phyloP scores from a whole-genome alignment of 305 asterid species.

The Fraxinus platypoda region DNA sequence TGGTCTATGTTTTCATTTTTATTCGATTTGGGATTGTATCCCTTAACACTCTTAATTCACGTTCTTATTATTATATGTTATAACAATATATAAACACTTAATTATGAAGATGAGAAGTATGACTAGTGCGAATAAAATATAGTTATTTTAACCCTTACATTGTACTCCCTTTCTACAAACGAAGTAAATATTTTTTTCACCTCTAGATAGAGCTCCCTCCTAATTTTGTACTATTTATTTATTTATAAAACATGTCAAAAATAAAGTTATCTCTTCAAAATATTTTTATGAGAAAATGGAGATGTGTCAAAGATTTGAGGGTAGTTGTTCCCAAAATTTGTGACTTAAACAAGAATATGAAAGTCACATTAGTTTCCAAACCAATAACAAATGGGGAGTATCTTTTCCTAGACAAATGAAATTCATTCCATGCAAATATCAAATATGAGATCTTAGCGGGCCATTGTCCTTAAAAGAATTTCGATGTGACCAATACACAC shows the following conservation, averaged over 20 bases:
- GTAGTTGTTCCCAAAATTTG: background rate
- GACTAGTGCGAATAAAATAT: background rate
- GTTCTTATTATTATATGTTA: background rate
- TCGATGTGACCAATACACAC: conserved; percentile 18
- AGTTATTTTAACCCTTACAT: background rate
- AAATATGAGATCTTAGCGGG: conserved; percentile 36
- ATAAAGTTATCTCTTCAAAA: background rate
- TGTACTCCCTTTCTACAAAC: background rate
- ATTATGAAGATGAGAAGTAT: background rate
- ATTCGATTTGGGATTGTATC: too few species aligned
- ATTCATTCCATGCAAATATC: conserved; percentile 16
- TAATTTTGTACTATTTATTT: too few species aligned
- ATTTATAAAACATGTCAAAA: background rate
- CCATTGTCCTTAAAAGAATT: conserved; percentile 10
- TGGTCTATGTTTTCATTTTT: too few species aligned
- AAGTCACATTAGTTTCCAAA: background rate
- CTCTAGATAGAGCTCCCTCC: background rate
- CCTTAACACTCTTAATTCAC: background rate
- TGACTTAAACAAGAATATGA: background rate
- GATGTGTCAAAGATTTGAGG: background rate
- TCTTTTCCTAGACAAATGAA: conserved; percentile 18
- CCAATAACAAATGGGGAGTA: conserved; percentile 16
- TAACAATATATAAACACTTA: background rate
- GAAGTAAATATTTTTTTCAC: background rate
- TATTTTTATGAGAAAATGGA: background rate